Conservation (phyloP, 805 yeast genomes). For the Lachancea cidri region DNA sequence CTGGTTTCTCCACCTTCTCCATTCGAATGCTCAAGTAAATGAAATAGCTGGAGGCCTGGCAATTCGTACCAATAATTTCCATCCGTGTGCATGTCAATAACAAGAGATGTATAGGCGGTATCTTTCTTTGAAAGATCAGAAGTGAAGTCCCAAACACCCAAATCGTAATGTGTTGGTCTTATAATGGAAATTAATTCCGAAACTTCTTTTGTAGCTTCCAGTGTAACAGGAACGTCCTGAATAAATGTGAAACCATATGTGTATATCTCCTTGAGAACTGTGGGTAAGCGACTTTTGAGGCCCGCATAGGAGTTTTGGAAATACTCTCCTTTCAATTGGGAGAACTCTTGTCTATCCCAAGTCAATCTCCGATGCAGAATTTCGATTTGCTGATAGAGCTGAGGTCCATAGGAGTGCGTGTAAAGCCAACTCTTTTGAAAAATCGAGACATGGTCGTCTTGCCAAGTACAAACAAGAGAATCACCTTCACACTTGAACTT, state of each 20-base stretch:
- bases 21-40: conserved; percentile 53
- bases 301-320: conserved; percentile 1
- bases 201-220: conserved; percentile 54
- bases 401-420: conserved; percentile 8
- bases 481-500: background rate
- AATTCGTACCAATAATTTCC: conserved; percentile 74
- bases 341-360: conserved; percentile 8
- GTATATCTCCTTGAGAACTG: conserved; percentile 7
- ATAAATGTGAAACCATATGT: conserved; percentile 56
- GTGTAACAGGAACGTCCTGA: conserved; percentile 53
- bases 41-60: conserved; percentile 67
- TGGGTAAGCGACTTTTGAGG: background rate
- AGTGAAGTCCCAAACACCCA: conserved; percentile 72
- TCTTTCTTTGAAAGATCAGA: conserved; percentile 62
- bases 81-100: conserved; percentile 61
- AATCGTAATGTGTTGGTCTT: conserved; percentile 67
- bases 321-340: conserved; percentile 1
- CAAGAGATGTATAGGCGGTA: conserved; percentile 67
- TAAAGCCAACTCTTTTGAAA: conserved; percentile 9
- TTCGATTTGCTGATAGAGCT: background rate
- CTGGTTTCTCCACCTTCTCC: conserved; percentile 66
- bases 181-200: conserved; percentile 55
- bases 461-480: conserved; percentile 7
- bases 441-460: conserved; percentile 7
- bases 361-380: conserved; percentile 3